Evolutionary conservation across 2,329 filamentous ascomycete genomes (phyloP), one percentile per base, ranked within the genome.

Genomic region (Grosmannia serpens): DNA sequence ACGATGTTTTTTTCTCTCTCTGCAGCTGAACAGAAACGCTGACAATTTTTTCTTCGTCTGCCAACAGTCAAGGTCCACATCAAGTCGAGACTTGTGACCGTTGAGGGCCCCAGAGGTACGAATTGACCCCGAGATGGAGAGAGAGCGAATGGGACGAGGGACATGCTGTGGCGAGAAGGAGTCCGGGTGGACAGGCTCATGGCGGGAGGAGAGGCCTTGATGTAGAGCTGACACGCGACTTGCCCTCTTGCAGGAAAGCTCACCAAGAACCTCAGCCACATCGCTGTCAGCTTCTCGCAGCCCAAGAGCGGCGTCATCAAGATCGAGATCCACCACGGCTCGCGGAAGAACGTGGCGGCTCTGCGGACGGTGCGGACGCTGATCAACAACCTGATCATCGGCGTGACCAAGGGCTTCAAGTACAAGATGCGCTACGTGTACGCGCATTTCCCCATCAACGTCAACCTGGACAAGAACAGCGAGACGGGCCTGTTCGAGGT

Each of bases 341-440:
- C 83, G 74, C 90, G 94, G 81, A 99, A 99, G 87, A 92, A 90
- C 76, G 88, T 99, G 74, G 94, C 94, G 73, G 89, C 92, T 69
- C 91, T 99, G 78, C 91, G 94, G 72, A 99, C 94, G 72, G 94
- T 99, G 81, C 90, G 91, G 74, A 92, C 92, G 67, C 78, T 97
- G 79, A 95, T 99, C 84, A 89, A 95, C 85, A 99, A 99, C 88
- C 77, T 99, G 80, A 89, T 99, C 78, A 86, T 91, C 71, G 94
- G 94, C 77, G 94, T 99, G 68, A 99, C 94, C 76, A 95, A 92
- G 84, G 94, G 94, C 69, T 99, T 88, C 89, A 95, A 95, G 83
- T 99, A 99, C 88, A 99, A 99, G 89, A 97, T 99, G 92, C 90
- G 95, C 73, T 99, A 99, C 83, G 94, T 99, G 79, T 99, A 99